Conservation (phyloP, 2,329 filamentous ascomycete species). For the Leptographium galeiforme region DNA sequence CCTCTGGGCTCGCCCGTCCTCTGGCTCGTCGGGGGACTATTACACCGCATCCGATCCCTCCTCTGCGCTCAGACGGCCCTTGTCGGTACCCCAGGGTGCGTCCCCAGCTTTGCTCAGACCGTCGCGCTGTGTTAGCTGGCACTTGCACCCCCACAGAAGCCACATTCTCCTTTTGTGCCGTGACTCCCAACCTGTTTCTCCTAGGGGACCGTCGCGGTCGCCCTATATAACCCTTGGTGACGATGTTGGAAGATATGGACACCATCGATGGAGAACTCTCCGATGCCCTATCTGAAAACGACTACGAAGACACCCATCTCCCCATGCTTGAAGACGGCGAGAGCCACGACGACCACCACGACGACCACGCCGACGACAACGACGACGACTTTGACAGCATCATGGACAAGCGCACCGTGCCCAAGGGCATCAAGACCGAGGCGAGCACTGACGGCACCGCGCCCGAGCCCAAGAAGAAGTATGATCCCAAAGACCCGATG, state of each 20-base stretch:
- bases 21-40: neutral
- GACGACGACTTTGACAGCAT: constrained; percentile 36
- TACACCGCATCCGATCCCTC: neutral
- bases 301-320: constrained; percentile 33
- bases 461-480: constrained; percentile 50
- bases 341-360: constrained; percentile 35
- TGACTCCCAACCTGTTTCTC: constrained; percentile 3
- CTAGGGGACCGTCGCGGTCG: constrained; percentile 7
- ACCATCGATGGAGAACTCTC: constrained; percentile 41
- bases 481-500: constrained; percentile 77
- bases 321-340: constrained; percentile 22
- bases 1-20: neutral
- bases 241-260: constrained; percentile 42
- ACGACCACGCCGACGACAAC: constrained; percentile 44
- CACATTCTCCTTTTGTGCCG: constrained; percentile 1
- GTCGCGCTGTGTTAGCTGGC: neutral
- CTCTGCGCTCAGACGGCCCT: neutral
- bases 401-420: constrained; percentile 37
- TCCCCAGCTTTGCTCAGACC: neutral
- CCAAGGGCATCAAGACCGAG: constrained; percentile 16
- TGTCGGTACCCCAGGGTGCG: neutral
- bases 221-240: constrained; percentile 38
- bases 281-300: constrained; percentile 46
- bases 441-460: constrained; percentile 5
- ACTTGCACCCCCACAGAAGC: neutral